Evolutionary conservation across 768 basidiomycete species (phyloP).

Genomic region (Mycena maculata): DNA sequence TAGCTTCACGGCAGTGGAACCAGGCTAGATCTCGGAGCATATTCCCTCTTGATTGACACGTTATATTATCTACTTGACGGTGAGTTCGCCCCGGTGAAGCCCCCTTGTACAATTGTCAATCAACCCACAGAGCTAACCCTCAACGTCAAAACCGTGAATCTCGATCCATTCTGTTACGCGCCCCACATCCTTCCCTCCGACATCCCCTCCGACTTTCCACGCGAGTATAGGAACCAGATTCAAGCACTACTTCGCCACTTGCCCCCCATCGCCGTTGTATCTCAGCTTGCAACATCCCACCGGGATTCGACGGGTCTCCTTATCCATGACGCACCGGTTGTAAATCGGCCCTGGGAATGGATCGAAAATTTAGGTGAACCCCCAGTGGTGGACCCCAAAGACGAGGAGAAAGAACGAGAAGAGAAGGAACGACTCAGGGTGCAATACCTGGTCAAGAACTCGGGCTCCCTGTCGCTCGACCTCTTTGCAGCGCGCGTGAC

Average conservation of each 20-base stretch:
- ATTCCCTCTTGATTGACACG: conserved; percentile 79
- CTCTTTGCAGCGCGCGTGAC: conserved; percentile 74
- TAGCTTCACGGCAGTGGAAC: conserved; percentile 69
- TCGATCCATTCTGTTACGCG: conserved; percentile 76
- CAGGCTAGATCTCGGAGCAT: conserved; percentile 65
- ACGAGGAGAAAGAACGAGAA: conserved; percentile 54
- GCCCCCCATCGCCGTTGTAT: conserved; percentile 61
- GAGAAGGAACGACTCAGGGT: conserved; percentile 51
- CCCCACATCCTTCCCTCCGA: conserved; percentile 62
- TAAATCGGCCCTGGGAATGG: conserved; percentile 90
- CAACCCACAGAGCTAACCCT: conserved; percentile 66
- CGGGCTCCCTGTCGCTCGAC: conserved; percentile 78
- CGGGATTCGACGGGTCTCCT: conserved; percentile 65
- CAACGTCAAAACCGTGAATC: conserved; percentile 63
- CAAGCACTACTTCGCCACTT: conserved; percentile 67
- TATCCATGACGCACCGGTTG: conserved; percentile 62
- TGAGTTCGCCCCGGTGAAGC: conserved; percentile 44
- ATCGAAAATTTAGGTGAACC: conserved; percentile 80
- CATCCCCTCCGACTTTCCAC: conserved; percentile 67
- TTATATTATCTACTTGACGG: conserved; percentile 81
- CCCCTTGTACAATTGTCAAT: not conserved
- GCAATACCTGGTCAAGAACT: conserved; percentile 65
- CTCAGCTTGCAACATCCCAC: conserved; percentile 69
- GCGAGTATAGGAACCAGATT: conserved; percentile 68
- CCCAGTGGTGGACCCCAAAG: conserved; percentile 54